Evolutionary conservation across 164 flowering plant species (phyloP).

Genomic region (Platanus orientalis): DNA sequence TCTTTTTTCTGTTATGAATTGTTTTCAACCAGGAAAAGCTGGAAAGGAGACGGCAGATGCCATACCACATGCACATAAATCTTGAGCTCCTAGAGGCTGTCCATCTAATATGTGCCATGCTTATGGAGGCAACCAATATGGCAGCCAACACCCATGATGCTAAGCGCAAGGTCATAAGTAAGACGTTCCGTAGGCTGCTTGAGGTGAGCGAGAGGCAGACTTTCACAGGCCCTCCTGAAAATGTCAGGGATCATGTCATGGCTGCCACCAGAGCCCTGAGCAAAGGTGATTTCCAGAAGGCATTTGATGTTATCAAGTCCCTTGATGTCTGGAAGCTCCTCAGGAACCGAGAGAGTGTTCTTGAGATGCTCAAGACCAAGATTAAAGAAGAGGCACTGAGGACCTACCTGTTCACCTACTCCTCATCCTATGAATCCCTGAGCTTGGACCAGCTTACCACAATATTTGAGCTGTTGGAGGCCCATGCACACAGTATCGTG

Average conservation of each 20-base stretch:
- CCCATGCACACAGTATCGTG: slow-evolving; percentile 50
- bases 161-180: slow-evolving; percentile 80
- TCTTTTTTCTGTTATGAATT: not conserved
- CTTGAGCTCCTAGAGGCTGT: slow-evolving; percentile 94
- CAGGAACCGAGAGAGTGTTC: slow-evolving; percentile 49
- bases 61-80: slow-evolving; percentile 98
- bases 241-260: slow-evolving; percentile 89
- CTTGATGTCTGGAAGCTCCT: slow-evolving; percentile 88
- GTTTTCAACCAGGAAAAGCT: slow-evolving; percentile 65
- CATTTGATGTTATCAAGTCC: slow-evolving; percentile 64
- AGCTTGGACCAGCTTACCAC: slow-evolving; percentile 65
- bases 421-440: slow-evolving; percentile 63
- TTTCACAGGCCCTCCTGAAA: slow-evolving; percentile 90
- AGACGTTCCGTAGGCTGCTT: slow-evolving; percentile 73
- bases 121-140: slow-evolving; percentile 97
- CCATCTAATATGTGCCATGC: slow-evolving; percentile 88
- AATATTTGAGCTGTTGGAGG: slow-evolving; percentile 77
- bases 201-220: slow-evolving; percentile 85
- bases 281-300: slow-evolving; percentile 69
- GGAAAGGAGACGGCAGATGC: slow-evolving; percentile 94
- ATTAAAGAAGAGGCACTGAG: slow-evolving; percentile 90
- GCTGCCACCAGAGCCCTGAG: slow-evolving; percentile 83
- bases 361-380: slow-evolving; percentile 75
- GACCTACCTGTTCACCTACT: slow-evolving; percentile 74
- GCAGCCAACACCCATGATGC: slow-evolving; percentile 74